phyloP scores from a whole-genome alignment of 2,329 filamentous ascomycete genomes.

The Dactylellina sp. region DNA sequence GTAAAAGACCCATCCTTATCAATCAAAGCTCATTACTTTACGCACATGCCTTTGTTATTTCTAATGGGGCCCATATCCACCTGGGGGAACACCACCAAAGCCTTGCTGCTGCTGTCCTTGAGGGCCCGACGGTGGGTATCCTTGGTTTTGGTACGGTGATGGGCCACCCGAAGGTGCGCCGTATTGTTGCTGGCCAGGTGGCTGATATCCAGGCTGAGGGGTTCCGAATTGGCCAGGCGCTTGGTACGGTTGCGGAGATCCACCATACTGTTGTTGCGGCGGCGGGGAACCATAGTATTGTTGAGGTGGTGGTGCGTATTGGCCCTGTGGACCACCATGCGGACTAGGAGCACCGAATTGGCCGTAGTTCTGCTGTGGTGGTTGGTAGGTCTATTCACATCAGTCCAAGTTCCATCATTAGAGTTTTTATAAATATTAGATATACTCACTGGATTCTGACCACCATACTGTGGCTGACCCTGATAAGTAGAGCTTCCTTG shows the following conservation, averaged over 20 bases:
- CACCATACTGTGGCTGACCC: constrained; percentile 42
- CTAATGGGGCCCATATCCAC: constrained; percentile 51
- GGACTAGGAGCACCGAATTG: constrained; percentile 37
- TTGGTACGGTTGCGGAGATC: constrained; percentile 26
- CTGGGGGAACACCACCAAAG: constrained; percentile 52
- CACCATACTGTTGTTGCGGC: constrained; percentile 31
- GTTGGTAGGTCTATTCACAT: constrained; percentile 40
- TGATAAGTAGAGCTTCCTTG: constrained; percentile 43
- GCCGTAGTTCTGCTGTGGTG: constrained; percentile 42
- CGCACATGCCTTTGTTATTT: constrained; percentile 7
- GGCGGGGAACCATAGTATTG: constrained; percentile 43
- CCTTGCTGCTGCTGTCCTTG: constrained; percentile 28
- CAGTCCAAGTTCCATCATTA: constrained; percentile 6
- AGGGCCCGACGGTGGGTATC: constrained; percentile 41
- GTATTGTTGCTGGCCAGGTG: constrained; percentile 57
- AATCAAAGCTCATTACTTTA: constrained; percentile 28
- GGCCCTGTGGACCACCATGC: constrained; percentile 33
- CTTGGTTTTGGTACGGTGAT: constrained; percentile 46
- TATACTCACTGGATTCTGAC: constrained; percentile 40
- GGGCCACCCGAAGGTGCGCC: constrained; percentile 40
- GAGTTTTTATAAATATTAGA: neutral
- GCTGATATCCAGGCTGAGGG: constrained; percentile 44
- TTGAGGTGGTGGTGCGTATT: constrained; percentile 37
- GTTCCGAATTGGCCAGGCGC: constrained; percentile 27
- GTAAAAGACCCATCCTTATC: constrained; percentile 18